Percentiles rank a stretch among this genome's conserved stretches.
Evolutionary conservation across 176 grass and related monocot genomes (phyloP).

Genomic region (Eremochloa ophiuroides): DNA sequence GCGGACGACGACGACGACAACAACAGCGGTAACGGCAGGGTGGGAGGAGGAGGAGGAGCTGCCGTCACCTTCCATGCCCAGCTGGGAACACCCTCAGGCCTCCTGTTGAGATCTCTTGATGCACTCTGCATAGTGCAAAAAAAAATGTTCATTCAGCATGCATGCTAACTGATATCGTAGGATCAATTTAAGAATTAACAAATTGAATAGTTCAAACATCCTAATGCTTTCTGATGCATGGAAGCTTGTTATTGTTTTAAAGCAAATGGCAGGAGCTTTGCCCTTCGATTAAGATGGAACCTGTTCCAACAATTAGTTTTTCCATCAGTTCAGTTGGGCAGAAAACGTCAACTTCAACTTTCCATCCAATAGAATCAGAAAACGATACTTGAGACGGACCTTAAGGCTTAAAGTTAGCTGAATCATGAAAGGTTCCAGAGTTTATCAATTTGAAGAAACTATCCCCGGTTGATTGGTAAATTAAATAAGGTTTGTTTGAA

Average conservation of each 20-base stretch:
- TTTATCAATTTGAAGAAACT: constrained; percentile 12
- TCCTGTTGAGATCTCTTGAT: constrained; percentile 54
- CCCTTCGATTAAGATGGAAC: neutral
- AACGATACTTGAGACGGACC: neutral
- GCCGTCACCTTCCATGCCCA: constrained; percentile 51
- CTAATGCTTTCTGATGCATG: neutral
- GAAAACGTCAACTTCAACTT: constrained; percentile 9
- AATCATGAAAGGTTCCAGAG: constrained; percentile 3
- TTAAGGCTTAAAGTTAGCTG: neutral
- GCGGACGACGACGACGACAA: constrained; percentile 41
- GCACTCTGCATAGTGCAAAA: constrained; percentile 36
- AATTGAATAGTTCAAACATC: neutral
- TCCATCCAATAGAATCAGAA: constrained; percentile 17
- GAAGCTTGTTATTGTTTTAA: neutral
- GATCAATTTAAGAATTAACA: neutral
- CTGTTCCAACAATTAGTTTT: neutral
- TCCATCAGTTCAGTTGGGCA: neutral
- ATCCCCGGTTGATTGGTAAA: constrained; percentile 1
- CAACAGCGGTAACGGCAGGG: constrained; percentile 27
- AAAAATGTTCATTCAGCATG: constrained; percentile 18
- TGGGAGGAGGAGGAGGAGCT: neutral
- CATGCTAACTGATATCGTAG: neutral
- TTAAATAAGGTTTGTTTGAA: neutral
- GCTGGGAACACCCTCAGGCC: constrained; percentile 37
- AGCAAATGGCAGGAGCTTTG: neutral